Evolutionary conservation across 2,329 filamentous ascomycete genomes (phyloP).

Genomic region (Fusarium anthophilum): DNA sequence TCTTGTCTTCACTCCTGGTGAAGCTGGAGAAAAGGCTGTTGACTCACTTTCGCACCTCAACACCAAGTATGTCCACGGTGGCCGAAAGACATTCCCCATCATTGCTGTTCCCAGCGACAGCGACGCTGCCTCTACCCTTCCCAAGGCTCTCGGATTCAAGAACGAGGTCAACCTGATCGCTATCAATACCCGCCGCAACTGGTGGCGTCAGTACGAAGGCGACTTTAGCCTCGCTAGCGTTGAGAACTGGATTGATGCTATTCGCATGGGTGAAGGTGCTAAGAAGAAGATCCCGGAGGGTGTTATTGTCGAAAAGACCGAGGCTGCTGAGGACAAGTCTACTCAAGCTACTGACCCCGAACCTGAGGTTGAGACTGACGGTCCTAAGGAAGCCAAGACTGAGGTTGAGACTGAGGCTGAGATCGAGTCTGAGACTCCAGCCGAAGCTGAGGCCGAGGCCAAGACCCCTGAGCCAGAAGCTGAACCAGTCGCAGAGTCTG

Average conservation of each 20-base stretch:
- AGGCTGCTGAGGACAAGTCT: slow-evolving; percentile 5
- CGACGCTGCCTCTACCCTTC: slow-evolving; percentile 54
- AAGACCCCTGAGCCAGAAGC: slow-evolving; percentile 34
- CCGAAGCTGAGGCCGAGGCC: slow-evolving; percentile 24
- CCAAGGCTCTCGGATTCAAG: slow-evolving; percentile 64
- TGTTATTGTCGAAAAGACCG: slow-evolving; percentile 56
- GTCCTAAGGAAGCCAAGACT: slow-evolving; percentile 38
- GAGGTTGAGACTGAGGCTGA: slow-evolving; percentile 35
- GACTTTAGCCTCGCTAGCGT: slow-evolving; percentile 69
- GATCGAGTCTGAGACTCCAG: slow-evolving; percentile 16
- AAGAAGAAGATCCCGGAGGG: slow-evolving; percentile 79
- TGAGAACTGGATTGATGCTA: slow-evolving; percentile 89
- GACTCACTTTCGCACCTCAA: slow-evolving; percentile 75
- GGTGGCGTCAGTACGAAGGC: slow-evolving; percentile 81
- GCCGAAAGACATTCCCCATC: slow-evolving; percentile 82
- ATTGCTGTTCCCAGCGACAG: slow-evolving; percentile 72
- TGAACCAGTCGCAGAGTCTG: slow-evolving; percentile 28
- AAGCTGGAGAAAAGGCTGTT: slow-evolving; percentile 66
- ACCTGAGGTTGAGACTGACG: slow-evolving; percentile 37
- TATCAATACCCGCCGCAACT: slow-evolving; percentile 83
- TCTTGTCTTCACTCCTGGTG: slow-evolving; percentile 73
- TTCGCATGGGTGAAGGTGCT: slow-evolving; percentile 85
- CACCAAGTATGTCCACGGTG: slow-evolving; percentile 74
- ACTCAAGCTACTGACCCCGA: slow-evolving; percentile 42
- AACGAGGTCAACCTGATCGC: slow-evolving; percentile 77